These are phyloP conservation scores for Auricularia cornea DNA, from an alignment of 768 basidiomycete genomes.

Conservation along the genomic window DNA sequence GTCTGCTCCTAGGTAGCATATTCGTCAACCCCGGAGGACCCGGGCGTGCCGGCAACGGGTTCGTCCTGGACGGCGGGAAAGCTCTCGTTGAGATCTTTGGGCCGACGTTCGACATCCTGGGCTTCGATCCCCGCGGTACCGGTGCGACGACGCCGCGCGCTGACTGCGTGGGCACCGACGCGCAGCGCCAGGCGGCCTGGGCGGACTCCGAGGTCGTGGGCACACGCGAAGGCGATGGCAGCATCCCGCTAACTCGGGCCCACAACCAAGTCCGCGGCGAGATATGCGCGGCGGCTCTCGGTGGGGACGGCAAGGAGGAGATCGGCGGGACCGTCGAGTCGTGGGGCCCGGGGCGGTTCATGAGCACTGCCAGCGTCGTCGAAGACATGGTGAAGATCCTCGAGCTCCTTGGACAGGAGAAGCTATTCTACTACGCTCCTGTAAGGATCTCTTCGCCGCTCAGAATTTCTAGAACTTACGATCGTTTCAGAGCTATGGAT, in stretches of 20 bases:
- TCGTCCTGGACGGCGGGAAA: too few species aligned
- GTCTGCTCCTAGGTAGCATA: too few species aligned
- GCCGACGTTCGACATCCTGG: not conserved
- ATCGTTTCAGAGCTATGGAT: too few species aligned
- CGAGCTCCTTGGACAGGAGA: slow-evolving; percentile 10
- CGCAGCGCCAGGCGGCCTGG: too few species aligned
- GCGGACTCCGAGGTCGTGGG: too few species aligned
- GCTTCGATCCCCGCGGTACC: not conserved
- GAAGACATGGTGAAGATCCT: slow-evolving; percentile 12
- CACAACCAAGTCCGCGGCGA: not conserved
- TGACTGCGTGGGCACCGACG: not conserved
- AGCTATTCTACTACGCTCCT: slow-evolving; percentile 8
- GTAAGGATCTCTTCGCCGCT: not conserved
- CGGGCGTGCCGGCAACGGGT: not conserved
- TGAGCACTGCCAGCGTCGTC: slow-evolving; percentile 7
- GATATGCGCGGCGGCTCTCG: not conserved
- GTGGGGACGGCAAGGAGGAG: not conserved
- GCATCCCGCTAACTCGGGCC: not conserved
- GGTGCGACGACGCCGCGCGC: not conserved
- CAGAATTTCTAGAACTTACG: not conserved
- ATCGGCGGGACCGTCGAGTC: not conserved
- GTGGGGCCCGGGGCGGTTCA: not conserved
- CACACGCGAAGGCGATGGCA: too few species aligned
- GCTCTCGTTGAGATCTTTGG: not conserved
- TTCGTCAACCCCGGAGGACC: not conserved